Base-by-base conservation (phyloP, 805 yeast species). In the Nematodospora valgi region DNA sequence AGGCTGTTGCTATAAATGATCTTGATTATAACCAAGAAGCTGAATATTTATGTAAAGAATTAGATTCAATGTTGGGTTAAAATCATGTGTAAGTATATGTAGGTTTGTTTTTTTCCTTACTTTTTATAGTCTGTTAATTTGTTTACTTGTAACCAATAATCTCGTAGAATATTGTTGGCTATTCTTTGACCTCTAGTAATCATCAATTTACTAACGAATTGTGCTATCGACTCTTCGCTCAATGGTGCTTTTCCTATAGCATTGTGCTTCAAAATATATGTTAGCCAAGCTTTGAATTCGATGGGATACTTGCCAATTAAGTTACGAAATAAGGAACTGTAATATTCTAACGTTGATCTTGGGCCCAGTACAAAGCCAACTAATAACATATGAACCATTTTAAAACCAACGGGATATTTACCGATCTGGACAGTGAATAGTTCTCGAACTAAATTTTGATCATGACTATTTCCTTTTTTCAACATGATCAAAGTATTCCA, bases 121-220 rank as follows among this genome's bases (percentile, higher is more conserved):
- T 34, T 27, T 35, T 32, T 43, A 39, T 55, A 75, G 37, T 74
- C 75, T 4, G 69, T 56, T 34, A 78, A 53, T 1, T 82, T 81
- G 43, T 80, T 82, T 16, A 69, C 64, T 19, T 71, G 68, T 15
- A 81, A 56, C 89, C 89, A 83, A 56, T 81, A 78, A 34, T 70
- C 74, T 38, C 78, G 72, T 9, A 83, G 59, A 1, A 78, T 65
- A 14, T 71, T 78, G 32, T 76, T 71, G 2, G 82, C 79, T 25
- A 71, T 70, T 45, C 86, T 62, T 26, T 75, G 75, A 2, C 89
- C 89, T 48, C 87, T 70, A 0, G 87, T 80, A 2, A 80, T 40
- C 55, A 77, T 49, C 20, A 83, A 46, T 49, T 78, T 80, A 43
- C 72, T 77, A 14, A 78, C 51, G 33, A 81, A 74, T 19, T 27